Percentiles rank a stretch among this genome's conserved stretches.
phyloP scores from a whole-genome alignment of 2,329 filamentous ascomycete genomes.

The Parascedosporium putredinis region DNA sequence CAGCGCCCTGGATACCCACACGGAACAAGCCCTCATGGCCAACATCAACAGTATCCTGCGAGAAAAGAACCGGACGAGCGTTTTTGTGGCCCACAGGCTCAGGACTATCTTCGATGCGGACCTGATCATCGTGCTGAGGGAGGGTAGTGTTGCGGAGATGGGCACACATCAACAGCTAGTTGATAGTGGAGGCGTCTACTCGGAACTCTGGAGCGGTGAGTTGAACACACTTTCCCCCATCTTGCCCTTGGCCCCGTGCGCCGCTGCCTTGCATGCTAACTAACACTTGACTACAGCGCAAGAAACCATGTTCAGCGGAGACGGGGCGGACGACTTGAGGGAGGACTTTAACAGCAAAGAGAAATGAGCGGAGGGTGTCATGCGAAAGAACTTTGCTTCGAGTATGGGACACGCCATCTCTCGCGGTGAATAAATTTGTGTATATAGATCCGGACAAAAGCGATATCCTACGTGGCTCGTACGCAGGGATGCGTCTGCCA shows the following conservation, averaged over 20 bases:
- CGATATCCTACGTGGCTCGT: too few relatives aligned
- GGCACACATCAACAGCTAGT: constrained; percentile 82
- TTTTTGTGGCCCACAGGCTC: constrained; percentile 88
- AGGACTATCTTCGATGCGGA: constrained; percentile 91
- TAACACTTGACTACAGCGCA: constrained; percentile 38
- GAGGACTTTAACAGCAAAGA: constrained; percentile 12
- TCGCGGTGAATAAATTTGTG: background rate
- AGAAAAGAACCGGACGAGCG: constrained; percentile 80
- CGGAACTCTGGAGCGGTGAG: constrained; percentile 82
- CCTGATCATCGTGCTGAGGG: constrained; percentile 80
- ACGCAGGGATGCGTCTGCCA: too few relatives aligned
- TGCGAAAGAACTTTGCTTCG: background rate
- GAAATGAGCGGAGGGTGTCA: too few relatives aligned
- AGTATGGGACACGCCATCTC: background rate
- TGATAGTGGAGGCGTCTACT: constrained; percentile 68
- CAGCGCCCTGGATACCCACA: constrained; percentile 84
- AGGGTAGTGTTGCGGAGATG: constrained; percentile 75
- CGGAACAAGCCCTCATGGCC: constrained; percentile 77
- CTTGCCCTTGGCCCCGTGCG: too few relatives aligned
- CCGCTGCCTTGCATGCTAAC: constrained; percentile 6
- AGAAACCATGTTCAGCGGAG: constrained; percentile 45
- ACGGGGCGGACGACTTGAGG: constrained; percentile 30
- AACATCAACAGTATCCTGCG: constrained; percentile 90
- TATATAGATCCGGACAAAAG: too few relatives aligned
- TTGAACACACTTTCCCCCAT: constrained; percentile 13